Evolutionary conservation across 192 early-diverging fungal genomes (phyloP).

Genomic region (Phycomyces nitens): DNA sequence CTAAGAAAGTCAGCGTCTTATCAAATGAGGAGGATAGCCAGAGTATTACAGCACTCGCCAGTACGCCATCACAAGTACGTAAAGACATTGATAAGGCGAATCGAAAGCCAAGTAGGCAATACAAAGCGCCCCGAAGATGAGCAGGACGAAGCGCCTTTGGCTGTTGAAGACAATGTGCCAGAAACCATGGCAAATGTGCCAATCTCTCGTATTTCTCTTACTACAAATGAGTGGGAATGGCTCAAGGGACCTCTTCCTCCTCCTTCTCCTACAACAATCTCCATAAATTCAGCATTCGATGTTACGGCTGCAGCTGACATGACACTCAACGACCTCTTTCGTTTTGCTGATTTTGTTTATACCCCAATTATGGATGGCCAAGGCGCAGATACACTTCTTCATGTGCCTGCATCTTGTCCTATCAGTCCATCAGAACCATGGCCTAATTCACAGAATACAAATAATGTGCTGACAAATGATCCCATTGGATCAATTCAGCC

Average conservation of each 20-base stretch:
- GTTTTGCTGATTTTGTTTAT: conserved; percentile 32
- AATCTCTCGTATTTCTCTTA: background rate
- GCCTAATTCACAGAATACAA: background rate
- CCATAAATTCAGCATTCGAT: background rate
- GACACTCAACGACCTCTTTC: conserved; percentile 1
- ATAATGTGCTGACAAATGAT: background rate
- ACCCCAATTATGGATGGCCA: conserved; percentile 14
- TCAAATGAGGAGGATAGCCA: conserved; percentile 13
- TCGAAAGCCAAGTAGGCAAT: conserved; percentile 7
- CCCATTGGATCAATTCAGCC: background rate
- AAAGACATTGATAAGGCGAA: conserved; percentile 19
- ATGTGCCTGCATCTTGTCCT: background rate
- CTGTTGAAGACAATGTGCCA: background rate
- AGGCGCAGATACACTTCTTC: background rate
- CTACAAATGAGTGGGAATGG: background rate
- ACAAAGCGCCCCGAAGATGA: background rate
- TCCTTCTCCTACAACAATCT: background rate
- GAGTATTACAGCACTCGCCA: conserved; percentile 13
- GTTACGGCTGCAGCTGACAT: conserved; percentile 1
- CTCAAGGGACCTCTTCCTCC: background rate
- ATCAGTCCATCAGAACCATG: background rate
- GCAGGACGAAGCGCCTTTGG: background rate
- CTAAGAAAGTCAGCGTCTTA: conserved; percentile 6
- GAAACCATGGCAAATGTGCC: background rate
- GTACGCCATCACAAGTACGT: conserved; percentile 32